These are phyloP conservation scores for Solanum raphanifolium DNA, from an alignment of 257 asterid species.

Conservation along the genomic window DNA sequence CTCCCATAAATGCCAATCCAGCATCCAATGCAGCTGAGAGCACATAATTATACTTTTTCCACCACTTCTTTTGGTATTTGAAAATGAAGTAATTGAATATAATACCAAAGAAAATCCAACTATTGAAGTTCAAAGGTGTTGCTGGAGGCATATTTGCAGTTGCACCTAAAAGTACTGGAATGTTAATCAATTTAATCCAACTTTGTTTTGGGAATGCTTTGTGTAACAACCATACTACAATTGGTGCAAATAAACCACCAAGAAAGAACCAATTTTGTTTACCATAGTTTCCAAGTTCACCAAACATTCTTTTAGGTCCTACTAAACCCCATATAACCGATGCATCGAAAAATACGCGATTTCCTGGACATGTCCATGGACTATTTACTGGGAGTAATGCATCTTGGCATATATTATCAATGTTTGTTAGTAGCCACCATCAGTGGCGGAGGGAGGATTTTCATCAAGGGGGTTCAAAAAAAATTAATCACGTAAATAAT, in stretches of 20 bases:
- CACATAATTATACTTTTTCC: background rate
- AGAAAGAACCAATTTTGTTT: slow-evolving; percentile 1
- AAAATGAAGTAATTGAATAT: background rate
- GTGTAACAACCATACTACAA: background rate
- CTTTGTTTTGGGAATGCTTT: background rate
- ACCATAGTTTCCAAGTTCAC: background rate
- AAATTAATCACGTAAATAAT: too few relatives aligned
- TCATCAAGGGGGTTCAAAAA: too few relatives aligned
- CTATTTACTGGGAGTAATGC: background rate
- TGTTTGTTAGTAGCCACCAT: background rate
- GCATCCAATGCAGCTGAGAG: slow-evolving; percentile 1
- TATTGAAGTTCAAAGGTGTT: slow-evolving; percentile 1
- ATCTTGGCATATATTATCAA: background rate
- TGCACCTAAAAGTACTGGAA: slow-evolving; percentile 1
- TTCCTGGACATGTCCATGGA: slow-evolving; percentile 7
- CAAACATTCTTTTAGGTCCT: slow-evolving; percentile 7
- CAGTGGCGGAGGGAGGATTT: too few relatives aligned
- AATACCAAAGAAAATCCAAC: background rate
- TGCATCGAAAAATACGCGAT: slow-evolving; percentile 5
- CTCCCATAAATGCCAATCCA: slow-evolving; percentile 7
- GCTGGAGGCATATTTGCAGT: slow-evolving; percentile 5
- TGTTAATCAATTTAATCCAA: slow-evolving; percentile 1
- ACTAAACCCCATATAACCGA: slow-evolving; percentile 5
- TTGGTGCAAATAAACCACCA: background rate
- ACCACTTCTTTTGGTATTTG: background rate